phyloP scores from a whole-genome alignment of 1,284 basidiomycete species.

The Puccinia horiana region DNA sequence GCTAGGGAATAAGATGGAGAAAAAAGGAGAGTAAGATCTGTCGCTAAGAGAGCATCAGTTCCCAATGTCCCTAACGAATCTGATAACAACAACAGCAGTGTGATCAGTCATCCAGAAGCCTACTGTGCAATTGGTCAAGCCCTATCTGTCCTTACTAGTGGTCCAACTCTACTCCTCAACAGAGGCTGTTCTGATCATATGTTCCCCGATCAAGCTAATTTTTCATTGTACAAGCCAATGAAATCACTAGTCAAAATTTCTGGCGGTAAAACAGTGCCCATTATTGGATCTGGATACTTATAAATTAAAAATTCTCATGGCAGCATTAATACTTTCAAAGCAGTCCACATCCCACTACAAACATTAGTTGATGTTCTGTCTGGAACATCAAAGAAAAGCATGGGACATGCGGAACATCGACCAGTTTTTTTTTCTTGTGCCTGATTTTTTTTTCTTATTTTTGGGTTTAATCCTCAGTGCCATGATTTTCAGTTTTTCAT shows the following conservation, averaged over 20 bases:
- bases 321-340: neutral
- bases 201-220: neutral
- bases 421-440: too few relatives aligned
- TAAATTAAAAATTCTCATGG: neutral
- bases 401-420: too few relatives aligned
- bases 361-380: too few relatives aligned
- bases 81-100: neutral
- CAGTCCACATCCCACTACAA: neutral
- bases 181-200: conserved; percentile 35
- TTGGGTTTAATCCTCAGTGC: too few relatives aligned
- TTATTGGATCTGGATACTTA: neutral
- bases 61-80: neutral
- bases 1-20: neutral
- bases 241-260: neutral
- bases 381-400: too few relatives aligned
- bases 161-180: conserved; percentile 2
- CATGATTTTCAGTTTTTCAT: too few relatives aligned
- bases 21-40: neutral
- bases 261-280: neutral
- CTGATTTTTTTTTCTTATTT: too few relatives aligned
- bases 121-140: neutral
- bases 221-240: neutral
- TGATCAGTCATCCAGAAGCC: neutral
- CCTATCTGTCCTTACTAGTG: neutral
- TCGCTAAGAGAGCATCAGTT: neutral